A percentile compares a stretch with the other conserved stretches of the same genome.
Conservation (phyloP, 345 rosid genomes). For the Populus nigra region DNA sequence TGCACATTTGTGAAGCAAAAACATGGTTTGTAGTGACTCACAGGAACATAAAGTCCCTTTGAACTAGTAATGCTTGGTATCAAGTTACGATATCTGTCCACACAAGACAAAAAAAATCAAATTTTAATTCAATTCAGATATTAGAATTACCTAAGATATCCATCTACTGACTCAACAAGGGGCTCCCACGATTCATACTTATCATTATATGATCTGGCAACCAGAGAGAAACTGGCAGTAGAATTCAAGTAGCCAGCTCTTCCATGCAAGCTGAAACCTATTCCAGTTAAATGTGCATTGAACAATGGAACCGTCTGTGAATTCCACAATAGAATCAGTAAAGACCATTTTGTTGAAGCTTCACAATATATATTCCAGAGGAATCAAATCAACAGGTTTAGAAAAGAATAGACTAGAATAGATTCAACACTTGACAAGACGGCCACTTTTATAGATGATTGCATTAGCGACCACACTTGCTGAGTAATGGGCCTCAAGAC, state of each 20-base stretch:
- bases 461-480: background rate
- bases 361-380: too few species aligned
- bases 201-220: constrained; percentile 89
- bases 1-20: too few species aligned
- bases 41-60: too few species aligned
- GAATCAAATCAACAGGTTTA: constrained; percentile 4
- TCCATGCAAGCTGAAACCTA: constrained; percentile 74
- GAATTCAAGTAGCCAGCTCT: constrained; percentile 60
- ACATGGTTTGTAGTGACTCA: too few species aligned
- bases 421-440: background rate
- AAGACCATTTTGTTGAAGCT: too few species aligned
- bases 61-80: too few species aligned
- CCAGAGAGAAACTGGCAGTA: constrained; percentile 70
- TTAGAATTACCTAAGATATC: constrained; percentile 60
- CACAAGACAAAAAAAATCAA: background rate
- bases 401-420: background rate
- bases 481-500: background rate
- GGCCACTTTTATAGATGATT: background rate
- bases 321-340: background rate
- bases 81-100: too few species aligned
- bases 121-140: background rate
- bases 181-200: constrained; percentile 96
- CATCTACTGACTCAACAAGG: constrained; percentile 82
- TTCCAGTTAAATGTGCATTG: constrained; percentile 67
- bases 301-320: constrained; percentile 96